A percentile compares a stretch with the other conserved stretches of the same genome.
Evolutionary conservation across 495 filamentous ascomycete genomes (phyloP).

Genomic region (Annulohypoxylon maeteangense): DNA sequence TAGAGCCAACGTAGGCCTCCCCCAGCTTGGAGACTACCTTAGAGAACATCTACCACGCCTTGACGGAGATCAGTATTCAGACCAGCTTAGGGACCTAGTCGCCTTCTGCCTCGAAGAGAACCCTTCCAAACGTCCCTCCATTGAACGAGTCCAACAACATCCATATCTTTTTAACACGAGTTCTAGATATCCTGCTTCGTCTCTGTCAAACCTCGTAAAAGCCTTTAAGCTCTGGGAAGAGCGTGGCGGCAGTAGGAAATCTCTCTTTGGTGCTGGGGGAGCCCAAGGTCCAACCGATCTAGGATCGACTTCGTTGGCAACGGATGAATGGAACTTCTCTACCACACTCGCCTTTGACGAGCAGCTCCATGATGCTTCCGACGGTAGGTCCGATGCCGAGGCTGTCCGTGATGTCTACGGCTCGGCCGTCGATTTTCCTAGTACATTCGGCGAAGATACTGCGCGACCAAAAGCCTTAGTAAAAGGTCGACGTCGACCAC

Average conservation of each 20-base stretch:
- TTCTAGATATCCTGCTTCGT: slow-evolving; percentile 74
- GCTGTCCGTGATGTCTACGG: slow-evolving; percentile 64
- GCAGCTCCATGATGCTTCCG: slow-evolving; percentile 57
- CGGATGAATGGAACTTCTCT: slow-evolving; percentile 93
- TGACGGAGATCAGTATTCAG: slow-evolving; percentile 79
- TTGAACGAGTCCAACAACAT: slow-evolving; percentile 72
- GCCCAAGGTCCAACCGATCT: slow-evolving; percentile 67
- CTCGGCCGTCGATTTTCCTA: slow-evolving; percentile 55
- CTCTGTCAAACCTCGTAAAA: slow-evolving; percentile 76
- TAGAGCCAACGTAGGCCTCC: slow-evolving; percentile 59
- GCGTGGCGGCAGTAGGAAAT: slow-evolving; percentile 82
- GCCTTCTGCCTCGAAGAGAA: slow-evolving; percentile 81
- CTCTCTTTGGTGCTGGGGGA: slow-evolving; percentile 80
- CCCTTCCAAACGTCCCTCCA: slow-evolving; percentile 77
- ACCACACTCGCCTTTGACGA: slow-evolving; percentile 86
- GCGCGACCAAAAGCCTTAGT: slow-evolving; percentile 50
- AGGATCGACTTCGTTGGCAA: slow-evolving; percentile 51
- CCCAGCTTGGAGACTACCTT: slow-evolving; percentile 69
- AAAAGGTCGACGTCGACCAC: slow-evolving; percentile 58
- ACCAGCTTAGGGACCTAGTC: slow-evolving; percentile 79
- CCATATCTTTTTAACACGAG: slow-evolving; percentile 70
- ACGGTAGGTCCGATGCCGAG: slow-evolving; percentile 46
- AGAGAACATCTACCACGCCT: slow-evolving; percentile 73
- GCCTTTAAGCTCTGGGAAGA: slow-evolving; percentile 89
- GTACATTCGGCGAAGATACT: slow-evolving; percentile 56